These are phyloP conservation scores for Trametes sanguinea DNA, from an alignment of 768 basidiomycete species.

Conservation along the genomic window DNA sequence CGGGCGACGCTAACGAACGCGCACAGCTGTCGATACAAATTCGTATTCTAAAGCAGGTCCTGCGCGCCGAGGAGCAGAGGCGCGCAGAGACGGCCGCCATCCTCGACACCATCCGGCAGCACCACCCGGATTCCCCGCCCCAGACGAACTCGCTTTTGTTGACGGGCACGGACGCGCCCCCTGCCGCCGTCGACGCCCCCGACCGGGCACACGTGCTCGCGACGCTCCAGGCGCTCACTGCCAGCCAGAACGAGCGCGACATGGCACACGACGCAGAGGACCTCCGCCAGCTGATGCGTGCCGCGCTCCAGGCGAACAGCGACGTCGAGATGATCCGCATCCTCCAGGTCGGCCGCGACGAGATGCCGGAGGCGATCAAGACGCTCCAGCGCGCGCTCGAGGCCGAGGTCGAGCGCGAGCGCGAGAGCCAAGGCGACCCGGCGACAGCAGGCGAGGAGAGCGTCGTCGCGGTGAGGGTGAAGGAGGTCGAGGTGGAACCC, in stretches of 20 bases:
- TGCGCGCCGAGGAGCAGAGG: slow-evolving; percentile 40
- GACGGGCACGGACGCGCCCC: slow-evolving; percentile 13
- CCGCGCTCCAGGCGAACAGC: slow-evolving; percentile 55
- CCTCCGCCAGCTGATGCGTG: slow-evolving; percentile 58
- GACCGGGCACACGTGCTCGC: slow-evolving; percentile 8
- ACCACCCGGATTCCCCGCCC: neutral
- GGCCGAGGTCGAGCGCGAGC: slow-evolving; percentile 38
- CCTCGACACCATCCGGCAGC: slow-evolving; percentile 35
- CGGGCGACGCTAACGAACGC: neutral
- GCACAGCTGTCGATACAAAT: slow-evolving; percentile 51
- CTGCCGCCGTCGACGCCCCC: neutral
- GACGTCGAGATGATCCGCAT: slow-evolving; percentile 67
- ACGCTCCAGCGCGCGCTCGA: slow-evolving; percentile 72
- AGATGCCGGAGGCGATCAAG: slow-evolving; percentile 82
- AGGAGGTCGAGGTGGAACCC: too few relatives aligned
- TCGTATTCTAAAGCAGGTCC: slow-evolving; percentile 50
- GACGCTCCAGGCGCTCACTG: slow-evolving; percentile 30
- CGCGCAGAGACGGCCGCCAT: slow-evolving; percentile 40
- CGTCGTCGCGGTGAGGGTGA: neutral
- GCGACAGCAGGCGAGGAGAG: slow-evolving; percentile 20
- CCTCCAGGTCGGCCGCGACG: slow-evolving; percentile 61
- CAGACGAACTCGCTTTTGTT: slow-evolving; percentile 14
- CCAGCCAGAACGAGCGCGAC: slow-evolving; percentile 50
- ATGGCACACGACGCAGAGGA: slow-evolving; percentile 53
- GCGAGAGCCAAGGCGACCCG: neutral